phyloP scores from a whole-genome alignment of 441 rosid genomes.

The Pelargonium exstipulatum region DNA sequence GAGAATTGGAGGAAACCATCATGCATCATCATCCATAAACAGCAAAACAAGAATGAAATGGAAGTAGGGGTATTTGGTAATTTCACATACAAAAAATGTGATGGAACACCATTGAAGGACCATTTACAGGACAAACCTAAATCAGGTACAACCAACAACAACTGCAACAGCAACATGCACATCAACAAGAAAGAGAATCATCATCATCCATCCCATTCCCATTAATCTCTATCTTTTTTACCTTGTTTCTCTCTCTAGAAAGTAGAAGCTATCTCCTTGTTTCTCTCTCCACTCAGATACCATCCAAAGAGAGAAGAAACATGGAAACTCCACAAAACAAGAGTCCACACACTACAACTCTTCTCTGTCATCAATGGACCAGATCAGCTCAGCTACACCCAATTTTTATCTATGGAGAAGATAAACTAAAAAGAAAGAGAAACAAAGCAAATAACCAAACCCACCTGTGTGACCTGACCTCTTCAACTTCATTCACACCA shows the following conservation, averaged over 20 bases:
- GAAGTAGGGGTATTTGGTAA: background rate
- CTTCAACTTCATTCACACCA: slow-evolving; percentile 11
- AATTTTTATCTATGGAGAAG: slow-evolving; percentile 27
- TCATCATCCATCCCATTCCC: background rate
- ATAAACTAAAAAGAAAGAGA: slow-evolving; percentile 13
- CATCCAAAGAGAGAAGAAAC: slow-evolving; percentile 21
- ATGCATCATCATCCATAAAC: background rate
- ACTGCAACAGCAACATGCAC: background rate
- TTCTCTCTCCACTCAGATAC: background rate
- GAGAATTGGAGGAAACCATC: no score
- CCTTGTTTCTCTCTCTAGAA: background rate
- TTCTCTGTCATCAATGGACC: slow-evolving; percentile 44
- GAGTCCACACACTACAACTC: slow-evolving; percentile 31
- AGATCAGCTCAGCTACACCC: slow-evolving; percentile 50
- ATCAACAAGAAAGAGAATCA: background rate
- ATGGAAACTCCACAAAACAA: slow-evolving; percentile 30
- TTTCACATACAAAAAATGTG: background rate
- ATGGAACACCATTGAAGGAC: no score
- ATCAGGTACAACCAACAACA: slow-evolving; percentile 2
- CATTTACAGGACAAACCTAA: no score
- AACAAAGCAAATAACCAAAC: slow-evolving; percentile 16
- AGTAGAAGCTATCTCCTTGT: background rate
- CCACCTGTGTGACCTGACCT: slow-evolving; percentile 28
- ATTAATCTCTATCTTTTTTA: background rate
- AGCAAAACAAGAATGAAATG: background rate